phyloP scores from a whole-genome alignment of 192 early-diverging fungal species.

The Coemansia aciculifera region DNA sequence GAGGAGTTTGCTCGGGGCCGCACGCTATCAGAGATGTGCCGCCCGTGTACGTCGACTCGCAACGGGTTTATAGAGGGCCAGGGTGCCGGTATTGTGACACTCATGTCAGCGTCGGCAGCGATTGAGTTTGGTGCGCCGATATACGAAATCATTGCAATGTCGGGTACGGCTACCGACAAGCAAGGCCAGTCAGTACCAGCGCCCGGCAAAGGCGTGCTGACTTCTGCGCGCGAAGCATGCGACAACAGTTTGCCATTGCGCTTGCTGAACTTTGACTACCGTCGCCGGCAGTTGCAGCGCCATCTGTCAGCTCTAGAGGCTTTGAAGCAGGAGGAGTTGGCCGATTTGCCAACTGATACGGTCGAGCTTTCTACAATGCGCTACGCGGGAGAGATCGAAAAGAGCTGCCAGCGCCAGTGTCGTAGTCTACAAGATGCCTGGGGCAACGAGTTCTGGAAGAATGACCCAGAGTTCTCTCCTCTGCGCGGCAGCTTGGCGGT shows the following conservation, averaged over 20 bases:
- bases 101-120: constrained; percentile 88
- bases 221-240: constrained; percentile 77
- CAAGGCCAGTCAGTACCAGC: constrained; percentile 91
- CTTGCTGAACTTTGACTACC: constrained; percentile 79
- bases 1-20: constrained; percentile 84
- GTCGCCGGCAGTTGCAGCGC: constrained; percentile 66
- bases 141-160: constrained; percentile 84
- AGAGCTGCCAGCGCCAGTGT: constrained; percentile 62
- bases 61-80: constrained; percentile 92
- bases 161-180: constrained; percentile 91
- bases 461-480: constrained; percentile 74
- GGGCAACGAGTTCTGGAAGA: constrained; percentile 79
- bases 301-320: constrained; percentile 9
- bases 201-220: constrained; percentile 90
- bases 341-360: not conserved
- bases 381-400: constrained; percentile 56
- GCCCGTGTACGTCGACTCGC: constrained; percentile 86
- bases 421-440: constrained; percentile 69
- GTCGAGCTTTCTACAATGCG: not conserved
- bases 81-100: constrained; percentile 83
- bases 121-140: constrained; percentile 92
- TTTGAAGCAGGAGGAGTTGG: constrained; percentile 2
- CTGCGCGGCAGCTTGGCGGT: constrained; percentile 82
- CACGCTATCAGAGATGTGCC: constrained; percentile 81
- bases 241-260: constrained; percentile 56